Conservation (phyloP, 108 stramenopile species). For the Schizochytrium sp. region DNA sequence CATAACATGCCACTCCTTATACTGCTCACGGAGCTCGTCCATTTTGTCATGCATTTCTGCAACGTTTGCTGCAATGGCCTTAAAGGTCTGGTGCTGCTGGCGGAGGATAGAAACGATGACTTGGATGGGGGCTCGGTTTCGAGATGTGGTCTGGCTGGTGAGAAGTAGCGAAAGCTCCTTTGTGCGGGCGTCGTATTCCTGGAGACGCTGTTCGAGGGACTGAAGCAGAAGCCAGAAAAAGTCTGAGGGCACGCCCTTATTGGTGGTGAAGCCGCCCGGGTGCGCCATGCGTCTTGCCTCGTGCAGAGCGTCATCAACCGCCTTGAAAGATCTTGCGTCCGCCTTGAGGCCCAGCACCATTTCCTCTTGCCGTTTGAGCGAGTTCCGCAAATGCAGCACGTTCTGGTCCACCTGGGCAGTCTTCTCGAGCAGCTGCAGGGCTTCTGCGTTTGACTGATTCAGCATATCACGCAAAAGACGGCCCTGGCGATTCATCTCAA, state of each 20-base stretch:
- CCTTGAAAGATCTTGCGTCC: conserved; percentile 41
- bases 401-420: conserved; percentile 52
- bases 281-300: conserved; percentile 50
- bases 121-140: conserved; percentile 18
- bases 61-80: conserved; percentile 34
- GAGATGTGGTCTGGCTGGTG: not conserved
- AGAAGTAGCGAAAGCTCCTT: conserved; percentile 27
- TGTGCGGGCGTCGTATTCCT: conserved; percentile 30
- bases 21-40: conserved; percentile 59
- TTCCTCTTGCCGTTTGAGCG: conserved; percentile 33
- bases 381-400: conserved; percentile 35
- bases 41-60: conserved; percentile 55
- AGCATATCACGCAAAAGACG: conserved; percentile 28
- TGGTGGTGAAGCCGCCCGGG: conserved; percentile 30
- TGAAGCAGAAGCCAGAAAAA: conserved; percentile 32
- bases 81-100: conserved; percentile 54
- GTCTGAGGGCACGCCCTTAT: conserved; percentile 43
- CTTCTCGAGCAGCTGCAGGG: conserved; percentile 5
- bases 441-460: conserved; percentile 45
- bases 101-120: conserved; percentile 44
- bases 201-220: conserved; percentile 1
- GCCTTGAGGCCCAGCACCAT: conserved; percentile 53
- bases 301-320: conserved; percentile 49
- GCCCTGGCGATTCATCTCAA: conserved; percentile 41
- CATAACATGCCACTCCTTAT: conserved; percentile 56